These are phyloP conservation scores for Globisporangium rhizosaccharum DNA, from an alignment of 352 stramenopile species.

Conservation along the genomic window DNA sequence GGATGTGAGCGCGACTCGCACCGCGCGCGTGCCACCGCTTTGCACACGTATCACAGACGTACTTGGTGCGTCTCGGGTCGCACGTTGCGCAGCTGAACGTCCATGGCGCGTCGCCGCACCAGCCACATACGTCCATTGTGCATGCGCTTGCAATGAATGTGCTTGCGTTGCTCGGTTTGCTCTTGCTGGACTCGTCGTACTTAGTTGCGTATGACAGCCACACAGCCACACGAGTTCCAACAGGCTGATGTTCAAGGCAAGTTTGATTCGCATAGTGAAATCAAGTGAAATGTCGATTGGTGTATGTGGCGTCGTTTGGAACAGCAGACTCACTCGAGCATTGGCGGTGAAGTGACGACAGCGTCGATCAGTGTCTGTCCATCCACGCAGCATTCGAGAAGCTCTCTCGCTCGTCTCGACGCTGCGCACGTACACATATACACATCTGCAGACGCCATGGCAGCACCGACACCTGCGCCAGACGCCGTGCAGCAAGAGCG, in stretches of 20 bases:
- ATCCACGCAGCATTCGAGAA: not conserved
- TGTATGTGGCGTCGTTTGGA: not conserved
- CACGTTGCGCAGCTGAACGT: slow-evolving; percentile 25
- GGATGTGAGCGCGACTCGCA: slow-evolving; percentile 22
- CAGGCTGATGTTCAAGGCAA: too few species aligned
- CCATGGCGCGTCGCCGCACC: slow-evolving; percentile 34
- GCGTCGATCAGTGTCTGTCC: not conserved
- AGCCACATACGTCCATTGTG: slow-evolving; percentile 17
- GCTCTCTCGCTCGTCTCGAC: not conserved
- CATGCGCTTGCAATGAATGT: not conserved
- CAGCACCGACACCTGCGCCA: slow-evolving; percentile 4
- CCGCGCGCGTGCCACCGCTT: slow-evolving; percentile 36
- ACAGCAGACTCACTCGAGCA: not conserved
- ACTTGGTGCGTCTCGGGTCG: slow-evolving; percentile 25
- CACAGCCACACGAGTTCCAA: not conserved
- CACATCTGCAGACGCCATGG: not conserved
- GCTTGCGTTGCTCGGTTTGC: not conserved
- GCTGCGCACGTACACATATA: not conserved
- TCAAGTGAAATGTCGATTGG: too few species aligned
- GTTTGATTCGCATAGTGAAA: too few species aligned
- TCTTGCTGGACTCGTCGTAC: not conserved
- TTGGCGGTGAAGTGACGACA: not conserved
- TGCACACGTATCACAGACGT: slow-evolving; percentile 22
- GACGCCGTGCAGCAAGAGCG: slow-evolving; percentile 12
- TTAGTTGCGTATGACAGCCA: not conserved